Base-by-base conservation (phyloP, 768 basidiomycete genomes). In the Lepiota brunneoincarnata region DNA sequence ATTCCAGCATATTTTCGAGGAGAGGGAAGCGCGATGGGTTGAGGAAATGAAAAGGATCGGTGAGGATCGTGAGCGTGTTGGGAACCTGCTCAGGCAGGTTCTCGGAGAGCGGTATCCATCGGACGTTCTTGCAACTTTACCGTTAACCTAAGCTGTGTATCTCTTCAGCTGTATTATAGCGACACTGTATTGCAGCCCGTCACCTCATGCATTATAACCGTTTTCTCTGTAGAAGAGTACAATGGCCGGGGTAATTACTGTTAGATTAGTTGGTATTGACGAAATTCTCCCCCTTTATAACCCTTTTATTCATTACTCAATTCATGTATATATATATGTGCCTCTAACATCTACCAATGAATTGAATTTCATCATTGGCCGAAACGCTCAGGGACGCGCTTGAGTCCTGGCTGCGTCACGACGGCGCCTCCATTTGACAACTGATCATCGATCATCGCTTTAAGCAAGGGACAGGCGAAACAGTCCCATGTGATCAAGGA, bases 41-140 rank as follows among this genome's bases (percentile, higher is more conserved):
- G 85, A 88, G 14, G 89, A 89, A 69, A 84, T 90, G 78, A 67
- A 75, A 21, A 73, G 80, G 54, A 74, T 88, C 53, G 72, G 75
- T 44, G 82, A 85, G 24, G 90, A 92, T 52, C 73, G 87, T 12
- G 85, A 87, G 61, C 68, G 75, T 15, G 82, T 91, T 2, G 84
- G 86, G 59, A 59, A 88, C 49, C 67, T 91, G 38, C 68, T 92
- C 45, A 73, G 72, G 59, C 87, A 91, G 67, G 81, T 86, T 3
- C 69, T 90, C 69, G 73, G 75, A 35, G 72, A 72, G 12, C 37
- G 44, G n/a, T n/a, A 40, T 6, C n/a, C 20, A 20, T 54, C 42
- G 41, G 35, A 24, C 10, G 37, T 46, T 36, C 20, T 38, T 15
- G 38, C 38, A 10, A 24, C 53, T 1, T 21, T 54, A 35, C 46